These are phyloP conservation scores for Aspergillus nanangensis DNA, from an alignment of 495 filamentous ascomycete genomes.

Conservation along the genomic window DNA sequence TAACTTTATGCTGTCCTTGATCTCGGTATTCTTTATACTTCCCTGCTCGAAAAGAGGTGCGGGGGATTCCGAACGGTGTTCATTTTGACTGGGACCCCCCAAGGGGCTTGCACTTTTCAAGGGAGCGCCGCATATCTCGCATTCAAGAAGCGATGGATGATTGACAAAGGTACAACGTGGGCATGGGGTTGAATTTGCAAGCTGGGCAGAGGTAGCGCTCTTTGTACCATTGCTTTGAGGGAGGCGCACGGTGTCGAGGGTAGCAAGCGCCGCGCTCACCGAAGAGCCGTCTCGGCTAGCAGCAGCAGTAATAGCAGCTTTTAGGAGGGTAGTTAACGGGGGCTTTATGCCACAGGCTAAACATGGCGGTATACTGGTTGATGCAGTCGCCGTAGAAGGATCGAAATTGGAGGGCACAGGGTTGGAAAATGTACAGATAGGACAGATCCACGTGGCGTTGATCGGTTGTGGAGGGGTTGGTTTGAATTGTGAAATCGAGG, in stretches of 20 bases:
- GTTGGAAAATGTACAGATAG: slow-evolving; percentile 97
- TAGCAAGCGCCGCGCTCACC: slow-evolving; percentile 13
- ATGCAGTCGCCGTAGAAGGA: slow-evolving; percentile 64
- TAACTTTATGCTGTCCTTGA: slow-evolving; percentile 75
- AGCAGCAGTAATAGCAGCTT: slow-evolving; percentile 72
- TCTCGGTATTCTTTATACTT: slow-evolving; percentile 45
- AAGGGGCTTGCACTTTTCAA: slow-evolving; percentile 36
- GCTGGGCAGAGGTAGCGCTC: background rate
- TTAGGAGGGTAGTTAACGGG: slow-evolving; percentile 71
- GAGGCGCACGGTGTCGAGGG: slow-evolving; percentile 5
- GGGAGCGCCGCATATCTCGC: slow-evolving; percentile 87
- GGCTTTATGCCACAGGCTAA: slow-evolving; percentile 93
- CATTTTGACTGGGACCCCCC: slow-evolving; percentile 16
- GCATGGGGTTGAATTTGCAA: slow-evolving; percentile 44
- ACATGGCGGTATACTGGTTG: slow-evolving; percentile 79
- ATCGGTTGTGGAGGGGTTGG: slow-evolving; percentile 25
- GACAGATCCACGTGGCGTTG: slow-evolving; percentile 92
- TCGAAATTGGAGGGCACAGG: slow-evolving; percentile 91
- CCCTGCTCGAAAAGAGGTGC: slow-evolving; percentile 56
- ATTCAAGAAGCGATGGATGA: slow-evolving; percentile 78
- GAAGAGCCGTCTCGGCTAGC: slow-evolving; percentile 44
- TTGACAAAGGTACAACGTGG: slow-evolving; percentile 93
- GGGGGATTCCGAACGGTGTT: slow-evolving; percentile 65
- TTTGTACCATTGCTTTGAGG: slow-evolving; percentile 7
- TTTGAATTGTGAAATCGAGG: slow-evolving; percentile 11